These are phyloP conservation scores for Colletotrichum sp. DNA, from an alignment of 2,329 filamentous ascomycete genomes.

Conservation along the genomic window DNA sequence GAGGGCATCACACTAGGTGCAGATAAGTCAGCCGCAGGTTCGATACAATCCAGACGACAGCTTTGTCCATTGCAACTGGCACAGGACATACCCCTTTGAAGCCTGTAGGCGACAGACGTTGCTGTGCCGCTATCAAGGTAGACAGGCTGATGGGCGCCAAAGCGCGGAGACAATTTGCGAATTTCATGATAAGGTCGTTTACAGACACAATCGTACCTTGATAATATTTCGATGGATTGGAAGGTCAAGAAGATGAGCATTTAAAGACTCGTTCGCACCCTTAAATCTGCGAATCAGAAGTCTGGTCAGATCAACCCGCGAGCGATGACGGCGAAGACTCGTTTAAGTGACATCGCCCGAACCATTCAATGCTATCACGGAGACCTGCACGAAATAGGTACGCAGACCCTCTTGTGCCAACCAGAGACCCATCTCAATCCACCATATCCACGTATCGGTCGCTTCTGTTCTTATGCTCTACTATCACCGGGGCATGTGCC, in stretches of 20 bases:
- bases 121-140: background rate
- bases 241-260: background rate
- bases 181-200: background rate
- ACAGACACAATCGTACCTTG: background rate
- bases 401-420: background rate
- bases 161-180: background rate
- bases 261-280: background rate
- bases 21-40: background rate
- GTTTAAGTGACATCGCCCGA: background rate
- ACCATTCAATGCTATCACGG: background rate
- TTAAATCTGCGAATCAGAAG: background rate
- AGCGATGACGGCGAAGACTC: background rate
- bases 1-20: slow-evolving; percentile 6
- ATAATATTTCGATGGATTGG: background rate
- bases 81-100: background rate
- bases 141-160: background rate
- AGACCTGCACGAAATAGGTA: background rate
- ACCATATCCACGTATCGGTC: background rate
- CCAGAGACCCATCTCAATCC: background rate
- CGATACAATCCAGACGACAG: background rate
- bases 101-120: background rate
- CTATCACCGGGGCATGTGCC: background rate
- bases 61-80: background rate
- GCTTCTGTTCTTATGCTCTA: background rate
- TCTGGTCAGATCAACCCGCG: background rate